Evolutionary conservation across 2,329 filamentous ascomycete genomes (phyloP).

Genomic region (Didymella pinodella): DNA sequence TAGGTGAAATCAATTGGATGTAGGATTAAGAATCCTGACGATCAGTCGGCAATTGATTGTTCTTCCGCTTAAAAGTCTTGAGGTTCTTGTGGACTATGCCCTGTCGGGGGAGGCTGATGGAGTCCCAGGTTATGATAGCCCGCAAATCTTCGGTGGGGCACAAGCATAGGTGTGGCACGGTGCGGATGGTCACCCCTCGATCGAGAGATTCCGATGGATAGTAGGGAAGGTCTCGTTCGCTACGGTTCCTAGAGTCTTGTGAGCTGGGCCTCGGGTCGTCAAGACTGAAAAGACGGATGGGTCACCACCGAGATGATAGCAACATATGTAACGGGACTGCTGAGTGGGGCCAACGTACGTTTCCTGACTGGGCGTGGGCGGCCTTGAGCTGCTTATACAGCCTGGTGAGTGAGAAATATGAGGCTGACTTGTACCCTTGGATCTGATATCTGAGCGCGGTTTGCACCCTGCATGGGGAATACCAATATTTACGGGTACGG

Average conservation of each 20-base stretch:
- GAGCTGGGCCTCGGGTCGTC: constrained; percentile 45
- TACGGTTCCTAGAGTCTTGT: constrained; percentile 46
- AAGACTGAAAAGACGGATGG: constrained; percentile 43
- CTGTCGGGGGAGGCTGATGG: constrained; percentile 31
- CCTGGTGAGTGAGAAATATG: constrained; percentile 29
- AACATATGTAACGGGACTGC: constrained; percentile 33
- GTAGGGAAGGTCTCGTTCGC: constrained; percentile 40
- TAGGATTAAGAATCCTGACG: constrained; percentile 24
- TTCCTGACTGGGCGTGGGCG: constrained; percentile 24
- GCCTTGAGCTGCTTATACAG: constrained; percentile 19
- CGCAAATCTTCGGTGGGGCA: constrained; percentile 42
- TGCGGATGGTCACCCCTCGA: constrained; percentile 39
- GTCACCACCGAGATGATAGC: constrained; percentile 46
- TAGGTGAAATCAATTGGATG: constrained; percentile 2
- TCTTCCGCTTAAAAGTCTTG: constrained; percentile 19
- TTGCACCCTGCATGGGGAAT: constrained; percentile 48
- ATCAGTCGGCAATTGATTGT: constrained; percentile 15
- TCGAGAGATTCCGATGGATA: constrained; percentile 43
- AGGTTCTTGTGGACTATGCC: constrained; percentile 19
- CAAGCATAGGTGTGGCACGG: constrained; percentile 44
- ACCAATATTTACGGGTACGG: constrained; percentile 46
- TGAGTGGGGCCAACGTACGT: constrained; percentile 49
- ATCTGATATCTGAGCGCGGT: constrained; percentile 39
- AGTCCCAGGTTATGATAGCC: constrained; percentile 37
- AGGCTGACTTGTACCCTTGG: constrained; percentile 44